Evolutionary conservation across 2,329 filamentous ascomycete species (phyloP).

Genomic region (Ophiostoma triangulosporum): DNA sequence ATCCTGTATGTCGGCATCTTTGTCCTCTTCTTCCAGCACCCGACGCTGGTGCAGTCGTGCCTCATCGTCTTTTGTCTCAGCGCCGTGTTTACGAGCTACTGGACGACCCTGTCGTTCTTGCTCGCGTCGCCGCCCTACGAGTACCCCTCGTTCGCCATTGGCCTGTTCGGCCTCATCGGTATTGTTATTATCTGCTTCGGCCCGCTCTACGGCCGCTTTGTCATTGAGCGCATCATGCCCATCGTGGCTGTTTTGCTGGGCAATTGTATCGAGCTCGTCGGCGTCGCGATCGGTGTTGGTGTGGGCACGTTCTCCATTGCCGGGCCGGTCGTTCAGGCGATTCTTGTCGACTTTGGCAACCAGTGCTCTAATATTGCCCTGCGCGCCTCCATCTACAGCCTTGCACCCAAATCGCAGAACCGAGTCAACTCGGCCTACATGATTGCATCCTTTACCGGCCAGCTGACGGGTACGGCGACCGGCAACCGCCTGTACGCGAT

Average conservation of each 20-base stretch:
- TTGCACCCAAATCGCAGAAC: conserved; percentile 59
- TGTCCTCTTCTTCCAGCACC: conserved; percentile 48
- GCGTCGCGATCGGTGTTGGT: conserved; percentile 55
- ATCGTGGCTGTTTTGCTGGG: conserved; percentile 54
- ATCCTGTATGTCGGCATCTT: conserved; percentile 58
- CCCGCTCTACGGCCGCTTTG: conserved; percentile 53
- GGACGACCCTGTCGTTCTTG: conserved; percentile 63
- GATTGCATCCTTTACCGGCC: conserved; percentile 61
- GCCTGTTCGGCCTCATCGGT: conserved; percentile 67
- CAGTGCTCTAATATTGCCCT: conserved; percentile 67
- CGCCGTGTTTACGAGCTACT: conserved; percentile 38
- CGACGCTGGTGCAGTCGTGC: conserved; percentile 56
- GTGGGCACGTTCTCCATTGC: conserved; percentile 52
- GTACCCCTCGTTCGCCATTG: conserved; percentile 55
- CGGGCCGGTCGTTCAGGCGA: conserved; percentile 59
- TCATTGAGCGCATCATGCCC: conserved; percentile 59
- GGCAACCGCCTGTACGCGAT: conserved; percentile 38
- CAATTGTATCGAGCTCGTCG: conserved; percentile 42
- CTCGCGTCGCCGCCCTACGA: conserved; percentile 56
- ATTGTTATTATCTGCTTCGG: conserved; percentile 54
- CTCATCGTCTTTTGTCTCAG: conserved; percentile 49
- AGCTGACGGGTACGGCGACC: conserved; percentile 55
- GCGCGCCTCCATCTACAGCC: conserved; percentile 52
- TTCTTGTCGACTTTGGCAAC: conserved; percentile 56
- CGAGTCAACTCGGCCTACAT: conserved; percentile 74